These are phyloP conservation scores for Solanum peruvianum DNA, from an alignment of 257 asterid species.

Conservation along the genomic window DNA sequence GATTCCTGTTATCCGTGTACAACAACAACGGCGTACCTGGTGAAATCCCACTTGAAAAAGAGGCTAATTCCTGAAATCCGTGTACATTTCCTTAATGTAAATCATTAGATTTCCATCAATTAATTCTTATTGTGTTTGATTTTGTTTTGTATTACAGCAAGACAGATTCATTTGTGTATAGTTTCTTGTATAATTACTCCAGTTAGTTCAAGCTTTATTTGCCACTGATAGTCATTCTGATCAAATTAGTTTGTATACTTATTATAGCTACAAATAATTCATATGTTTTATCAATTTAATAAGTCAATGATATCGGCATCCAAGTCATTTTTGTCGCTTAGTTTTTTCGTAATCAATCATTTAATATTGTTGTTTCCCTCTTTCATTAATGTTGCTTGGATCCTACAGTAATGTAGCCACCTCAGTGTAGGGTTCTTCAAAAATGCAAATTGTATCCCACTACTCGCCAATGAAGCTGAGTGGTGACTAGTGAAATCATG, in stretches of 20 bases:
- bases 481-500: not conserved
- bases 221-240: not conserved
- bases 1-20: not conserved
- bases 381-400: not conserved
- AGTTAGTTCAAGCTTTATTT: not conserved
- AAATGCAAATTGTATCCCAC: not conserved
- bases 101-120: not conserved
- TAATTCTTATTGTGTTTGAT: not conserved
- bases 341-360: not conserved
- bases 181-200: not conserved
- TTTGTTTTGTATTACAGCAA: not conserved
- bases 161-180: not conserved
- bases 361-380: not conserved
- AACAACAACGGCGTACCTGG: not conserved
- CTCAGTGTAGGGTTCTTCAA: not conserved
- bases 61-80: not conserved
- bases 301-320: not conserved
- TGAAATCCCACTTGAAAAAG: not conserved
- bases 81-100: not conserved
- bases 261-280: not conserved
- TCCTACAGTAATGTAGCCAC: not conserved
- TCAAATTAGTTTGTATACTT: not conserved
- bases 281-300: not conserved
- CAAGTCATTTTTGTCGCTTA: not conserved
- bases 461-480: not conserved